These are phyloP conservation scores for Collariella sp. DNA, from an alignment of 495 filamentous ascomycete species.

Conservation along the genomic window DNA sequence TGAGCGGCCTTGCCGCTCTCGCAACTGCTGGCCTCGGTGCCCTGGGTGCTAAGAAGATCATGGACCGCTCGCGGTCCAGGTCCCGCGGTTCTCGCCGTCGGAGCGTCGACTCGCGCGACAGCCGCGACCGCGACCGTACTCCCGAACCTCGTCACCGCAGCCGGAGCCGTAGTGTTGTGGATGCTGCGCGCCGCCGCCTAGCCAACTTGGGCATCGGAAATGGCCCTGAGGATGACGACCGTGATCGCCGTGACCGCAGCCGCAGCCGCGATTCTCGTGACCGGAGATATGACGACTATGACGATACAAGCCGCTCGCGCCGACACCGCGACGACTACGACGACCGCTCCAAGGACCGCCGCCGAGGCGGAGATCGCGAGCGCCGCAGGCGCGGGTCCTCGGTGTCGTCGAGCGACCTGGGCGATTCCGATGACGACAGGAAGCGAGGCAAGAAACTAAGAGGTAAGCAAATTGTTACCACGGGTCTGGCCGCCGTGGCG, in stretches of 20 bases:
- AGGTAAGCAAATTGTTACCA: constrained; percentile 75
- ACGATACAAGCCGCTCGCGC: constrained; percentile 26
- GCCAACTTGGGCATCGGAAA: constrained; percentile 41
- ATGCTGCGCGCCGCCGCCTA: constrained; percentile 35
- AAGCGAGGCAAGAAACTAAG: constrained; percentile 66
- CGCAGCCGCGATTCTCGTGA: constrained; percentile 25
- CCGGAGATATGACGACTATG: constrained; percentile 26
- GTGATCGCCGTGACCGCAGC: constrained; percentile 23
- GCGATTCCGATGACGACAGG: constrained; percentile 70
- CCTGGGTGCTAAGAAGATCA: constrained; percentile 70
- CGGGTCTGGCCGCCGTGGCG: constrained; percentile 76
- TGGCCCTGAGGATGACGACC: constrained; percentile 38
- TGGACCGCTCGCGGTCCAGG: constrained; percentile 57
- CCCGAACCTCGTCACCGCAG: constrained; percentile 33
- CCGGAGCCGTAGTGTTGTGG: constrained; percentile 45
- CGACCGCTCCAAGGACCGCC: constrained; percentile 40
- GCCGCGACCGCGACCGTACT: constrained; percentile 36
- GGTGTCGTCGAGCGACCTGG: constrained; percentile 48
- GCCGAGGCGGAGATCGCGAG: constrained; percentile 18
- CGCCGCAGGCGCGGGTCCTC: constrained; percentile 32
- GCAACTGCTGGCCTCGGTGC: constrained; percentile 69
- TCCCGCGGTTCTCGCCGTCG: constrained; percentile 40
- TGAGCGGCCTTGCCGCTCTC: constrained; percentile 51
- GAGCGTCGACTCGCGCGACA: constrained; percentile 45
- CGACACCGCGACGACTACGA: constrained; percentile 37